Evolutionary conservation across 2,329 filamentous ascomycete species (phyloP), one percentile per base, ranked within the genome.

Genomic region (Neurospora sp.): DNA sequence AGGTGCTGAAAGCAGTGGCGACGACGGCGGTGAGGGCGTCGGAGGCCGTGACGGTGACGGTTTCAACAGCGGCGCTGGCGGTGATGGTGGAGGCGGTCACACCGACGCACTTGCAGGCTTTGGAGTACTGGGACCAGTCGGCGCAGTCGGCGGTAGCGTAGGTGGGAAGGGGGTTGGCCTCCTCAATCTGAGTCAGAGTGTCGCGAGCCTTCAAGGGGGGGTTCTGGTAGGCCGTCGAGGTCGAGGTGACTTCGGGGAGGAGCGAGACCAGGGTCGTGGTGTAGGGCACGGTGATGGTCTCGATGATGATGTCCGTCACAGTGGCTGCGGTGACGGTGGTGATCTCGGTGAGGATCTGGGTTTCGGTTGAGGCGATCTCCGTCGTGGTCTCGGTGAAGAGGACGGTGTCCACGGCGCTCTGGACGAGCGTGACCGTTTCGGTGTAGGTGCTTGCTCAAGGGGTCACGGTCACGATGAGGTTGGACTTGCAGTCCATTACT

Each of bases 381-480:
- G 40, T 68, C 66, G 33, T 28, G 28, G 62, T 67, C 52, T 67
- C 57, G 38, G 68, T 71, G 39, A 70, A 69, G 43, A 71, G 57
- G 17, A 41, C 52, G 12, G 70, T 71, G 11, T 46, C 68, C 2
- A 70, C 52, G 40, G 66, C 66, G 66, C 52, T 71, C 66, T 68
- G 52, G 15, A 71, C 41, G 12, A 37, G 52, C 8, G 68, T 71
- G 8, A 40, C 23, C 3, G 70, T 71, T 40, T 69, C 40, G 15
- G 69, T 70, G 67, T 66, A 39, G 39, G 62, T 67, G 67, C 52
- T 66, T 40, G 70, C 19, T 2, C 36, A 66, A 4, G 69, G 66
- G 33, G 71, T 72, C 36, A 72, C 66, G 11, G 71, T 72, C 12
- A 69, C 66, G n/a, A 69, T 37, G 11, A 72, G 68, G 36, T 68